Evolutionary conservation across 306 rosid genomes (phyloP), one percentile per base, ranked within the genome.

Genomic region (Castanea crenata): DNA sequence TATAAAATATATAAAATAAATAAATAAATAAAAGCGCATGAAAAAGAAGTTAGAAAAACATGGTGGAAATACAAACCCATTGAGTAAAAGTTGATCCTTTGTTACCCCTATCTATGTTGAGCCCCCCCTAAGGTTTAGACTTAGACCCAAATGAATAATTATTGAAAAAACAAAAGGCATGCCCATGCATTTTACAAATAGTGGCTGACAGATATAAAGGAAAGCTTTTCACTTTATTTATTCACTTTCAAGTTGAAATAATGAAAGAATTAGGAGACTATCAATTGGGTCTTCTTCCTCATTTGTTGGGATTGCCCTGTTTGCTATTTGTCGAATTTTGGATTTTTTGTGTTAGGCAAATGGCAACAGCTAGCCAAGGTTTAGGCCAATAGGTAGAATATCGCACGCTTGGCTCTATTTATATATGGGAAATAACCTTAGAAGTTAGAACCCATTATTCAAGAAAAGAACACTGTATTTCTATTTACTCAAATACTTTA

Each of bases 151-250:
- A 10, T 38, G 46, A 38, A 38, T 49, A 4, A 49, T 12, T 49
- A 12, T 49, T 49, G 54, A 49, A 49, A 49, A 38, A 38, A 38
- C 46, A 38, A 38, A 3, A 49, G 54, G 54, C 54, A 49, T 49
- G 54, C 16, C 54, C 54, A 49, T 49, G 54, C 54, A 49, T 49
- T 49, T 49, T 49, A 49, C 54, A 49, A 49, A 49, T 49, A 49
- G 54, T 49, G 80, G 80, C 55, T 76, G 77, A 76, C 80, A 75
- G 31, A 46, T 15, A 63, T 15, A 31, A 59, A 59, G 73, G 64
- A 12, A 71, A 61, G 13, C 16, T 21, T 25, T 61, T 25, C 67
- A 27, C 67, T 61, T 61, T 61, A 61, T 61, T 61, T 61, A 61
- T 61, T 61, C 23, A 23, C 32, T 12, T 61, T 61, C 18, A 23